A percentile compares a stretch with the other conserved stretches of the same genome.
phyloP scores from a whole-genome alignment of 2,329 filamentous ascomycete genomes.

The Aspergillus spinulosporus region DNA sequence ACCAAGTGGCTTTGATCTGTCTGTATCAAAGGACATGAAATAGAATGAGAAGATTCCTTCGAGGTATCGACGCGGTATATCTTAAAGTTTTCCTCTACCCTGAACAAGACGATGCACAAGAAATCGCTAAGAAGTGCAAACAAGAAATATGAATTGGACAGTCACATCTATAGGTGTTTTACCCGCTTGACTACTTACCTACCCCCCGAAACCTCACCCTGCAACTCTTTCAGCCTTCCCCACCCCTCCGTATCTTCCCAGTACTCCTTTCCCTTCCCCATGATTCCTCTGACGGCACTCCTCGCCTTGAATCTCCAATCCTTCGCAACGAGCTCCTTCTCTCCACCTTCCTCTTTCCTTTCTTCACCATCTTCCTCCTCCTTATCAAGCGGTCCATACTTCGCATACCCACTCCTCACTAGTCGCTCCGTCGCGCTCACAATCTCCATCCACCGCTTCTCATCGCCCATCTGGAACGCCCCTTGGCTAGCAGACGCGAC shows the following conservation, averaged over 20 bases:
- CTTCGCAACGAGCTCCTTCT: conserved; percentile 65
- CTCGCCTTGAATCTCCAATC: conserved; percentile 88
- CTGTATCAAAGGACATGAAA: too few relatives aligned
- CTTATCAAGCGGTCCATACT: conserved; percentile 63
- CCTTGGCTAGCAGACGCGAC: conserved; percentile 51
- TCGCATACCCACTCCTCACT: conserved; percentile 75
- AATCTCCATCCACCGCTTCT: conserved; percentile 68
- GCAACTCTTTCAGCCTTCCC: conserved; percentile 40
- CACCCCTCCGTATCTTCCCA: conserved; percentile 72
- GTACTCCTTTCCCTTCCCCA: conserved; percentile 74
- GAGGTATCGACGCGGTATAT: neutral
- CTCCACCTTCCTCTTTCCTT: conserved; percentile 24
- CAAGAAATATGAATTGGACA: neutral
- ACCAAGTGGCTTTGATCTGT: too few relatives aligned
- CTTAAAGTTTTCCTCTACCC: conserved; percentile 2
- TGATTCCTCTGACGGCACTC: conserved; percentile 77
- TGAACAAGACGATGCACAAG: too few relatives aligned
- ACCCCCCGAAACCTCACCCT: conserved; percentile 35
- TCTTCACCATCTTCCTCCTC: conserved; percentile 48
- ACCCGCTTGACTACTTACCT: conserved; percentile 1
- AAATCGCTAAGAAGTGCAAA: neutral
- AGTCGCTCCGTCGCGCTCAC: conserved; percentile 78
- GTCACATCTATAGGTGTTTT: too few relatives aligned
- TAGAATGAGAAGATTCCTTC: neutral
- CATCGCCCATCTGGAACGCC: conserved; percentile 54